Evolutionary conservation across 1,284 basidiomycete genomes (phyloP), one percentile per base, ranked within the genome.

Genomic region (Fomitopsis betulina): DNA sequence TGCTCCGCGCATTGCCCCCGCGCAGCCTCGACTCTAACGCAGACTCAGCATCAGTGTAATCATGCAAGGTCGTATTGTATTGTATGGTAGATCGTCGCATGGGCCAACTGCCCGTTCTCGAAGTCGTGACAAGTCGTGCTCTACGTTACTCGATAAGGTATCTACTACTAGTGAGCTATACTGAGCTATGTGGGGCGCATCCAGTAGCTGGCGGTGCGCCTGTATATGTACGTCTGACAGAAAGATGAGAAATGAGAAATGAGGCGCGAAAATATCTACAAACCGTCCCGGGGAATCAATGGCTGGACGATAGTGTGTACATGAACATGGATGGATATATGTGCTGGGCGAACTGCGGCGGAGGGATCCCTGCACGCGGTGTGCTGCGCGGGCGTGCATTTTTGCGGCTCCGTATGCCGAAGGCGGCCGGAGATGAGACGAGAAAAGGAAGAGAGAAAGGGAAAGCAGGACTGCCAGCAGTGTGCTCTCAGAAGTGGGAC

Each of bases 51-150:
- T 7, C 10, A 3, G 7, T 47, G 25, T 1, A 47, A 47, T n/a
- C 42, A 6, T 43, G 42, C 42, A 23, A 23, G 23, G 3, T 10
- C 10, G 6, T 13, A 47, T 15, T 47, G 45, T 12, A 47, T 37
- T 27, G 23, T 47, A 47, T 8, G 25, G 45, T 47, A 47, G 23
- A 47, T 47, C 45, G 25, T 47, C 19, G 45, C 25, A 21, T 32
- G 49, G 49, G 49, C 49, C 49, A 37, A 51, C 19, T 32, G 49
- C 49, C 49, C 49, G 30, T 51, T n/a, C 49, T 51, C 33, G 49
- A 37, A 35, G 32, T 33, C 49, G n/a, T 51, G 32, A 37, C 32
- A 51, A 33, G 32, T 51, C 49, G 49, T 51, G 49, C 49, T 51
- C 49, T 51, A 51, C 49, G 49, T 51, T 51, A 51, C 49, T 51